phyloP scores from a whole-genome alignment of 2,329 filamentous ascomycete genomes.

The Teratosphaeria zuluensis region DNA sequence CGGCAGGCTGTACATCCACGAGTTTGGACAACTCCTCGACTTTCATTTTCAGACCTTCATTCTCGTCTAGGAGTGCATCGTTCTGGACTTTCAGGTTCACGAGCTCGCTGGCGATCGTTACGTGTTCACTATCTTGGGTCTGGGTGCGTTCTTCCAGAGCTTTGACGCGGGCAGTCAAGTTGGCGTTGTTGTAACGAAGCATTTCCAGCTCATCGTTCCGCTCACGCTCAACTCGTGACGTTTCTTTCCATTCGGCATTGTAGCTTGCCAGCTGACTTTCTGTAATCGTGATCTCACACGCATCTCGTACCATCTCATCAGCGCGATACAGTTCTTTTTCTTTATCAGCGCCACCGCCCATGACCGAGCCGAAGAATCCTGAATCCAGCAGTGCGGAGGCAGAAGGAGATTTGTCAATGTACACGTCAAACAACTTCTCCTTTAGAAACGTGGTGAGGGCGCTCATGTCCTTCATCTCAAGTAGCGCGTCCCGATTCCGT shows the following conservation, averaged over 20 bases:
- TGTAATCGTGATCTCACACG: conserved; percentile 77
- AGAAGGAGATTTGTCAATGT: conserved; percentile 88
- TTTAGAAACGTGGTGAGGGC: conserved; percentile 83
- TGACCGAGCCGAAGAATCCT: conserved; percentile 91
- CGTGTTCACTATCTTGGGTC: conserved; percentile 80
- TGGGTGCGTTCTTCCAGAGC: conserved; percentile 80
- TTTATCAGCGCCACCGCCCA: conserved; percentile 71
- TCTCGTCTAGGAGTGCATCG: conserved; percentile 77
- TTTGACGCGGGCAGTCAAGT: conserved; percentile 66
- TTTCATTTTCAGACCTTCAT: conserved; percentile 77
- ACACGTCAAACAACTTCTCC: conserved; percentile 89
- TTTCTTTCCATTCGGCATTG: conserved; percentile 84
- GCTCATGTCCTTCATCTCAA: conserved; percentile 84
- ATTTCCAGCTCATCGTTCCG: conserved; percentile 71
- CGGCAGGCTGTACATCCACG: conserved; percentile 79
- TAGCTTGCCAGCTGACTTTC: conserved; percentile 74
- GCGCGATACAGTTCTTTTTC: conserved; percentile 96
- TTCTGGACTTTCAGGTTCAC: conserved; percentile 91
- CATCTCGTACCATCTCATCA: conserved; percentile 85
- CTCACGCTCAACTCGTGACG: conserved; percentile 70
- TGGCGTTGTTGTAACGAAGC: conserved; percentile 56
- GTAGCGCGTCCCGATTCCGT: conserved; percentile 70
- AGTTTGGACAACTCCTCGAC: conserved; percentile 76
- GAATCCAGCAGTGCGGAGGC: conserved; percentile 90
- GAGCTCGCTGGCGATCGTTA: conserved; percentile 80